Evolutionary conservation across 225 moss, liverwort and hornwort genomes (phyloP).

Genomic region (Thuidium tamariscinum): DNA sequence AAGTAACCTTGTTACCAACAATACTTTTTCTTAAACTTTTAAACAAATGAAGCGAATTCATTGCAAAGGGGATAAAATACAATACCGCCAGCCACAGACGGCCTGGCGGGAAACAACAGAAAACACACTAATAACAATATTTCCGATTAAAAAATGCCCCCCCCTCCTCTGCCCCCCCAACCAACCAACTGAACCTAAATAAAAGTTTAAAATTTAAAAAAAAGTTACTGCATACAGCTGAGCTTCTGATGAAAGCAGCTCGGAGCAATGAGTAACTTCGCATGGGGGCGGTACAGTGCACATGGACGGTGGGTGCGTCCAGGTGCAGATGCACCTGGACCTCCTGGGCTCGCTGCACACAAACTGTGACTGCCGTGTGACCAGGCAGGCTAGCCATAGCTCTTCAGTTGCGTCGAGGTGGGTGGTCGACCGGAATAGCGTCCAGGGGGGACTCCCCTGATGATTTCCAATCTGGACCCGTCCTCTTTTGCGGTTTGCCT

Average conservation of each 20-base stretch:
- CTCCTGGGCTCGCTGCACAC: neutral
- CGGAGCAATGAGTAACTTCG: neutral
- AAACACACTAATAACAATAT: too few species aligned
- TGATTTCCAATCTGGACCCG: neutral
- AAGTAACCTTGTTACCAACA: neutral
- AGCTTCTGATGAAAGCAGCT: neutral
- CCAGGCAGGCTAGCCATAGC: neutral
- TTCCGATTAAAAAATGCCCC: too few species aligned
- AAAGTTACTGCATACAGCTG: neutral
- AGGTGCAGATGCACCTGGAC: neutral
- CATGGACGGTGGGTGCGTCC: neutral
- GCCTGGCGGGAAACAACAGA: too few species aligned
- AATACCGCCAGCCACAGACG: too few species aligned
- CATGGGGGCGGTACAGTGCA: neutral
- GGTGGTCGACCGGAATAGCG: neutral
- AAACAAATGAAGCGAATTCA: too few species aligned
- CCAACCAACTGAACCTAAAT: neutral
- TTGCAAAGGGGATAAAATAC: too few species aligned
- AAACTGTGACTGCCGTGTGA: neutral
- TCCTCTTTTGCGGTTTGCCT: too few species aligned
- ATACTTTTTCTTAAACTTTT: too few species aligned
- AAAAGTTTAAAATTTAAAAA: too few species aligned
- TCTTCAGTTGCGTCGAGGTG: too few species aligned
- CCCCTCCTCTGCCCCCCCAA: too few species aligned
- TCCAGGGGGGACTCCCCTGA: constrained; percentile 8